Percentiles rank a stretch among this genome's conserved stretches.
phyloP scores from a whole-genome alignment of 2,329 filamentous ascomycete genomes.

The Phaeosphaeria sp. region DNA sequence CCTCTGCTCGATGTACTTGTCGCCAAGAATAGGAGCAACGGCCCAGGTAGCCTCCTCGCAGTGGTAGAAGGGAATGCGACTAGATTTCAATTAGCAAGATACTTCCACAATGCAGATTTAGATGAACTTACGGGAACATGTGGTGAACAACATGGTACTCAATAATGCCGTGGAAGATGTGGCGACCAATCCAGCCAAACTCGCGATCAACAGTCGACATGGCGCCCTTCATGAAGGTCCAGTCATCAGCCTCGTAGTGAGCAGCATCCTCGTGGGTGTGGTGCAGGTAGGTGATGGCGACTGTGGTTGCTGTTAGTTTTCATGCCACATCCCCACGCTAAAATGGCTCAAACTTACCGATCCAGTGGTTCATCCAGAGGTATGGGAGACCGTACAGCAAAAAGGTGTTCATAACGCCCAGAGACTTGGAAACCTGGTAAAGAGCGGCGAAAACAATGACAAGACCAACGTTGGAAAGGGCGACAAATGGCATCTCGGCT shows the following conservation, averaged over 20 bases:
- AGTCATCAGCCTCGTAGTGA: slow-evolving; percentile 65
- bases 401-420: slow-evolving; percentile 65
- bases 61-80: slow-evolving; percentile 38
- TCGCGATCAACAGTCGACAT: slow-evolving; percentile 69
- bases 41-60: slow-evolving; percentile 34
- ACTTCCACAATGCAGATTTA: neutral
- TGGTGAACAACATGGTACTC: slow-evolving; percentile 71
- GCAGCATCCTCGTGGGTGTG: slow-evolving; percentile 68
- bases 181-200: slow-evolving; percentile 69
- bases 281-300: slow-evolving; percentile 78
- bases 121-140: slow-evolving; percentile 56
- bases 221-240: slow-evolving; percentile 69
- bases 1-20: slow-evolving; percentile 31
- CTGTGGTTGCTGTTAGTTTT: slow-evolving; percentile 33
- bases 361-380: slow-evolving; percentile 75
- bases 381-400: slow-evolving; percentile 70
- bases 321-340: neutral
- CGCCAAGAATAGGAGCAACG: slow-evolving; percentile 29
- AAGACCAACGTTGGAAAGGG: slow-evolving; percentile 26
- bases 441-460: slow-evolving; percentile 49
- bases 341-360: slow-evolving; percentile 41
- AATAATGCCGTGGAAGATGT: slow-evolving; percentile 72
- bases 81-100: slow-evolving; percentile 13
- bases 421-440: slow-evolving; percentile 59
- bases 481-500: slow-evolving; percentile 24